Evolutionary conservation across 768 basidiomycete genomes (phyloP), one percentile per base, ranked within the genome.

Genomic region (Termitomyces bulborhizus): DNA sequence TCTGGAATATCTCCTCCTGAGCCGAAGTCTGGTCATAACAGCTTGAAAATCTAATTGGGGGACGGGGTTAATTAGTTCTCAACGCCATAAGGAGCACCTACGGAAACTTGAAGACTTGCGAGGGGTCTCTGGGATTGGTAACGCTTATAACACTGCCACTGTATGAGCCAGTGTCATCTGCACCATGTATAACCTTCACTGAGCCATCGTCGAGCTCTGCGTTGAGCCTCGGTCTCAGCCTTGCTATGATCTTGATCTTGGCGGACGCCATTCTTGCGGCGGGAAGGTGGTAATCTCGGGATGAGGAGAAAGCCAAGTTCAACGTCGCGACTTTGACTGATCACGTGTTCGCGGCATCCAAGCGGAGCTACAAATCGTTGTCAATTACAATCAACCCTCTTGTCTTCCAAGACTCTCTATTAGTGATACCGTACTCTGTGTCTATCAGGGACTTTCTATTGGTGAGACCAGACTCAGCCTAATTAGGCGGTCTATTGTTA

Each of bases 101-200:
- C 86, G 84, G 86, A 65, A 90, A 92, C 57, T 84, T 86, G 68
- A 90, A 90, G n/a, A 87, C 67, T 65, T 90, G 85, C 21, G 74
- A 73, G 0, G 76, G 63, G 66, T 88, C 85, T 56, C 87, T 76
- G 0, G 88, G 88, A 65, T 91, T 91, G 29, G 79, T 72, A 5
- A 91, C 87, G 24, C 75, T 75, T 56, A 91, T 83, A 47, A 70
- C 78, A 42, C 79, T 80, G 40, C 71, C 68, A 40, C 78, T 64
- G 49, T 2, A 50, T n/a, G 49, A 50, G 49, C 49, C 27, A 27
- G 37, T 27, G 31, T 67, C 63, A 57, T 72, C 68, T 4, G 75
- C 66, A 4, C 67, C 60, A 49, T 78, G 79, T 46, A 75, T 69
- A 42, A 88, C 75, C 54, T 76, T 72, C 52, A 90, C 71, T 16